Evolutionary conservation across 805 yeast species (phyloP).

Genomic region (Saccharomyces kudriavzevii): DNA sequence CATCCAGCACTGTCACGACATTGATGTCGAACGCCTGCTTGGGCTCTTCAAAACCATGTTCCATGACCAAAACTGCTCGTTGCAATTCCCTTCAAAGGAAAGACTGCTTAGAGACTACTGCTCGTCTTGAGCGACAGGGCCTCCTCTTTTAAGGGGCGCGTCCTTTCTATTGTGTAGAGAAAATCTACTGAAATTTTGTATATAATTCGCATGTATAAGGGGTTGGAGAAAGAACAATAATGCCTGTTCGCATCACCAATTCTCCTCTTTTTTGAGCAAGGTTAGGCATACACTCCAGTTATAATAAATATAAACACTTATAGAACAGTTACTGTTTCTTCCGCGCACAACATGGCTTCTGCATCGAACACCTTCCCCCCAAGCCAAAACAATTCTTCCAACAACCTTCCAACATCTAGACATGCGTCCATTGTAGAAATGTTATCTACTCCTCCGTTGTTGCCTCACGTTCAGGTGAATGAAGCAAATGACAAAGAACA

Average conservation of each 20-base stretch:
- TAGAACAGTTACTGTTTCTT: not conserved
- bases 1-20: slow-evolving; percentile 17
- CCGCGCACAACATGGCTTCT: not conserved
- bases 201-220: not conserved
- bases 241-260: not conserved
- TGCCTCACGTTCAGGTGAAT: slow-evolving; percentile 28
- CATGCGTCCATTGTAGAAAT: slow-evolving; percentile 69
- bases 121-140: not conserved
- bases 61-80: slow-evolving; percentile 2
- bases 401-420: slow-evolving; percentile 26
- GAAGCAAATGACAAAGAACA: not conserved
- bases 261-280: not conserved
- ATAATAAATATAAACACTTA: slow-evolving; percentile 2
- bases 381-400: slow-evolving; percentile 4
- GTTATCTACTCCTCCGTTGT: slow-evolving; percentile 68
- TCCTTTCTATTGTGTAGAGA: not conserved
- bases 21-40: slow-evolving; percentile 17
- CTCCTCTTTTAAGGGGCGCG: not conserved
- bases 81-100: slow-evolving; percentile 10
- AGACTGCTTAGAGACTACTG: slow-evolving; percentile 6
- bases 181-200: not conserved
- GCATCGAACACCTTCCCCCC: not conserved
- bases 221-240: not conserved
- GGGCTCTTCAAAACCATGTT: slow-evolving; percentile 19
- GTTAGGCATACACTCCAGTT: not conserved